These are phyloP conservation scores for Fragilaria radians DNA, from an alignment of 108 stramenopile species.

Conservation along the genomic window DNA sequence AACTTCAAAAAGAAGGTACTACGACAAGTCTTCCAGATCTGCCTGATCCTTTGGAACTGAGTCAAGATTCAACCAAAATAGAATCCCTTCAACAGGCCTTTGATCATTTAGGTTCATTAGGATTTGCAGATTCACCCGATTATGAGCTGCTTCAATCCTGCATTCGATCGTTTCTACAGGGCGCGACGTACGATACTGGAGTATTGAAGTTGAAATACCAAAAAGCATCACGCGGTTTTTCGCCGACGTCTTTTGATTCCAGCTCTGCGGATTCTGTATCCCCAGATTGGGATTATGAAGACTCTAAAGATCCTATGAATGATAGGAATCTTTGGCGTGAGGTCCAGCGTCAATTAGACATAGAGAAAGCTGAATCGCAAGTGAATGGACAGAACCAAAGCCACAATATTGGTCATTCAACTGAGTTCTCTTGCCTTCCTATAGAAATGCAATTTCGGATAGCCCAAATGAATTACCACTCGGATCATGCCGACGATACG, in stretches of 20 bases:
- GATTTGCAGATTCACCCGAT: constrained; percentile 65
- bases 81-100: constrained; percentile 58
- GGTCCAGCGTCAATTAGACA: constrained; percentile 5
- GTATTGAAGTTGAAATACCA: not conserved
- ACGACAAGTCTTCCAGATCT: constrained; percentile 13
- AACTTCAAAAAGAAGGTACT: not conserved
- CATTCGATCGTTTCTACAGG: constrained; percentile 49
- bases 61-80: constrained; percentile 48
- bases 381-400: constrained; percentile 16
- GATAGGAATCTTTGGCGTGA: constrained; percentile 23
- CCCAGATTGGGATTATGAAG: constrained; percentile 35
- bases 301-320: constrained; percentile 32
- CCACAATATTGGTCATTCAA: constrained; percentile 37
- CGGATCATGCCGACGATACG: constrained; percentile 39
- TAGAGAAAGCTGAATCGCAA: constrained; percentile 14
- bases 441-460: constrained; percentile 62
- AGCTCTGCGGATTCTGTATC: constrained; percentile 8
- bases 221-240: not conserved
- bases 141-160: constrained; percentile 65
- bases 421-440: constrained; percentile 56
- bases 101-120: constrained; percentile 48
- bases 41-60: constrained; percentile 50
- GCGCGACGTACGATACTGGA: constrained; percentile 1
- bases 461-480: constrained; percentile 75
- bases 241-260: constrained; percentile 5